Percentiles rank a stretch among this genome's conserved stretches.
These are phyloP conservation scores for Hura crepitans DNA, from an alignment of 441 rosid species.

Conservation along the genomic window DNA sequence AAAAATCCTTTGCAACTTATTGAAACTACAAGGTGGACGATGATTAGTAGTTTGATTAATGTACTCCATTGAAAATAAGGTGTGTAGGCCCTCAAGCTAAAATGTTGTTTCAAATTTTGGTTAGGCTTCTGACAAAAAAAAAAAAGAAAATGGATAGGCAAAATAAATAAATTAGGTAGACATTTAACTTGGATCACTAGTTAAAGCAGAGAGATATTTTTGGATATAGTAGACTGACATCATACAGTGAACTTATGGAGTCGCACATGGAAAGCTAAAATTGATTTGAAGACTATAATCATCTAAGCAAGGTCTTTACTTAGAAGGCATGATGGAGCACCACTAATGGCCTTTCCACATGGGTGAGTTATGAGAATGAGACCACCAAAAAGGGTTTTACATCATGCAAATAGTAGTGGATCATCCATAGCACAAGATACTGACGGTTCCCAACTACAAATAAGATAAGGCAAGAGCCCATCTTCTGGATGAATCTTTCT, in stretches of 20 bases:
- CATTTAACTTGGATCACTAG: too few species aligned
- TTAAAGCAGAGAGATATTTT: too few species aligned
- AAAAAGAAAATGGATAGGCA: too few species aligned
- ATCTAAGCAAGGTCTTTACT: neutral
- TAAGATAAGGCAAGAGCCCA: neutral
- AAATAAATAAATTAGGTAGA: too few species aligned
- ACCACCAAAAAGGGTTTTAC: neutral
- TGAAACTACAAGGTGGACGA: neutral
- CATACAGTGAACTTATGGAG: neutral
- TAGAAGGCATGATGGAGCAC: neutral
- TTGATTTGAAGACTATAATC: neutral
- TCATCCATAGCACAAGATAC: neutral
- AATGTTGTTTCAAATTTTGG: neutral
- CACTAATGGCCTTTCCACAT: conserved; percentile 5
- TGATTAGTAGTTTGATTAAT: neutral
- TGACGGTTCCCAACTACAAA: neutral
- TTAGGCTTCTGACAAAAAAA: neutral
- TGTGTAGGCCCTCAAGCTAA: neutral
- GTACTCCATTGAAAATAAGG: neutral
- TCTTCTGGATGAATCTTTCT: neutral
- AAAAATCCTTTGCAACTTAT: neutral
- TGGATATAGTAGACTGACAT: neutral
- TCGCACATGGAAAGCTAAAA: neutral
- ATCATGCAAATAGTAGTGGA: neutral
- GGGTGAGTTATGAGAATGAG: neutral